Conservation (phyloP, 2,329 filamentous ascomycete species). For the Blastomyces emzantsi region DNA sequence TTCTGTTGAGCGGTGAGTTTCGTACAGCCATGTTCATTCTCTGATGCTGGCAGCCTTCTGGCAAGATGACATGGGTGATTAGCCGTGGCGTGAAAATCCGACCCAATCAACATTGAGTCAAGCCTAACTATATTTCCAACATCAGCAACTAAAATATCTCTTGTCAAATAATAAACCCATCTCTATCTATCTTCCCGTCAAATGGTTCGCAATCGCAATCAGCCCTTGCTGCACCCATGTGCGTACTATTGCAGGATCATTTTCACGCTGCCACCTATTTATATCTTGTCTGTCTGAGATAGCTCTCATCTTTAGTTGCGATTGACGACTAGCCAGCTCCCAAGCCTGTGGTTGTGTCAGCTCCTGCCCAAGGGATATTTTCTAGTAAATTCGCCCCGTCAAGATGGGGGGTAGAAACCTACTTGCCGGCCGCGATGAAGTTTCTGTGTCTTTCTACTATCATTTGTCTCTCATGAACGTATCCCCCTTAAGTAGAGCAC, state of each 20-base stretch:
- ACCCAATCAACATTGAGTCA: too few species aligned
- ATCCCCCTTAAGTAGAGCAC: neutral
- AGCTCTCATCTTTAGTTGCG: neutral
- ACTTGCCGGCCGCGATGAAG: neutral
- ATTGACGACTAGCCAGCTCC: neutral
- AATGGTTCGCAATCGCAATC: too few species aligned
- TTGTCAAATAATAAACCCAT: too few species aligned
- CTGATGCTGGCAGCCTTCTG: too few species aligned
- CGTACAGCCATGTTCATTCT: too few species aligned
- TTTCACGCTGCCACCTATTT: neutral
- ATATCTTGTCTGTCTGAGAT: neutral
- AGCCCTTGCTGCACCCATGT: too few species aligned
- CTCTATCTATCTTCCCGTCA: too few species aligned
- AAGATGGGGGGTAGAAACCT: neutral
- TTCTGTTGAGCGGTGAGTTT: too few species aligned
- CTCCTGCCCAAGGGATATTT: neutral
- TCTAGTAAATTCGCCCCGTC: neutral
- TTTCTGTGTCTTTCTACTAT: neutral
- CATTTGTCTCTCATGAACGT: neutral
- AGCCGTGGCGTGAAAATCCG: too few species aligned
- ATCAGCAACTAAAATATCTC: too few species aligned
- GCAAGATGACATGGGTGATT: too few species aligned
- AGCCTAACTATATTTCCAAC: too few species aligned
- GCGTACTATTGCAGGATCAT: neutral
- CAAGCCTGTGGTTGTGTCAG: neutral